Evolutionary conservation across 2,329 filamentous ascomycete genomes (phyloP).

Genomic region (Hymenoscyphus infarciens): DNA sequence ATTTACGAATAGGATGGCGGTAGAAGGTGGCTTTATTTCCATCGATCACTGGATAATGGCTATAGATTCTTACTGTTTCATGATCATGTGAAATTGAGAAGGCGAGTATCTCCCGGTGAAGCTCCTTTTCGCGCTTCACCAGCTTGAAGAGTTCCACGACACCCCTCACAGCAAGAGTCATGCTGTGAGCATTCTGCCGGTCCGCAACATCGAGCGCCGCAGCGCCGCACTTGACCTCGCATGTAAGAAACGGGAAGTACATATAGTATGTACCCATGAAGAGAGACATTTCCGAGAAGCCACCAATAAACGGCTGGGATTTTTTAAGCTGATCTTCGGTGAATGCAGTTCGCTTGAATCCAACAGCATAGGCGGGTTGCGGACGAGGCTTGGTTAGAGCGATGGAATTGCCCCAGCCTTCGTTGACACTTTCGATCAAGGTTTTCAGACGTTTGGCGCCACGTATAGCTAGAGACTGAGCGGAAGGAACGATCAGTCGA

Average conservation of each 20-base stretch:
- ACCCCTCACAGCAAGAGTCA: slow-evolving; percentile 4
- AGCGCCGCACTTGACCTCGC: slow-evolving; percentile 43
- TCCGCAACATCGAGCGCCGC: slow-evolving; percentile 39
- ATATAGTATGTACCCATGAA: slow-evolving; percentile 25
- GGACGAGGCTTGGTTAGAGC: slow-evolving; percentile 33
- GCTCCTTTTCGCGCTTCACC: too few relatives aligned
- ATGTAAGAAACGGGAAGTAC: slow-evolving; percentile 30
- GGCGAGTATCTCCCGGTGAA: too few relatives aligned
- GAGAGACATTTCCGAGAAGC: slow-evolving; percentile 27
- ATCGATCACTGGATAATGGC: too few relatives aligned
- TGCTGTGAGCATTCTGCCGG: slow-evolving; percentile 12
- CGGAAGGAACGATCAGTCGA: slow-evolving; percentile 28
- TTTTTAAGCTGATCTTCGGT: slow-evolving; percentile 34
- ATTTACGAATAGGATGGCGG: too few relatives aligned
- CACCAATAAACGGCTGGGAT: neutral
- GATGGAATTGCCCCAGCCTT: slow-evolving; percentile 18
- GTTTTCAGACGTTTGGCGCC: slow-evolving; percentile 18
- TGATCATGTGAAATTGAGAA: too few relatives aligned
- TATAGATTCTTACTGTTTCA: too few relatives aligned
- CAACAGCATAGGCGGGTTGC: slow-evolving; percentile 30
- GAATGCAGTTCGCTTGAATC: slow-evolving; percentile 36
- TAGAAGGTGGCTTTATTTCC: too few relatives aligned
- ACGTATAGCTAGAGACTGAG: slow-evolving; percentile 6
- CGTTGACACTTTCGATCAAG: slow-evolving; percentile 37
- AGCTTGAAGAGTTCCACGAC: too few relatives aligned